phyloP scores from a whole-genome alignment of 345 rosid genomes.

The Streptanthus diversifolius region DNA sequence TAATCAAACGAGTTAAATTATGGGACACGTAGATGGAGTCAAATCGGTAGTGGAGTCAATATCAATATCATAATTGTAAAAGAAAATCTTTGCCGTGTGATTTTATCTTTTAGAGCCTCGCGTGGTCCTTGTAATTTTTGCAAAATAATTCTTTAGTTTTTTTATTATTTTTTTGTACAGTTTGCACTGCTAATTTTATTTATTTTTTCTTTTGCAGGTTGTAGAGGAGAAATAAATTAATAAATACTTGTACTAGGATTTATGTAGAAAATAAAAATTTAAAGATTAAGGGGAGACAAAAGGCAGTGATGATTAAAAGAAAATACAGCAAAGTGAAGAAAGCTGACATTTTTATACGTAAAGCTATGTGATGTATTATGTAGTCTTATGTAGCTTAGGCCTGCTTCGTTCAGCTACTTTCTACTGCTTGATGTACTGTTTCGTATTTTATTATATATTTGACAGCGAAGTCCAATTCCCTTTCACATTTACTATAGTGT shows the following conservation, averaged over 20 bases:
- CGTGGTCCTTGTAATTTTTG: conserved; percentile 15
- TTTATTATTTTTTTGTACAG: not conserved
- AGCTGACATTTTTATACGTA: conserved; percentile 32
- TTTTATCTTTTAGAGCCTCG: conserved; percentile 16
- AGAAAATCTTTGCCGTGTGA: conserved; percentile 41
- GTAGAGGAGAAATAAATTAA: not conserved
- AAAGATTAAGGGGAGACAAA: conserved; percentile 23
- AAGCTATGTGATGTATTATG: conserved; percentile 23
- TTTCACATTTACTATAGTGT: conserved; percentile 21
- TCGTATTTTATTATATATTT: not conserved
- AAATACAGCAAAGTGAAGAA: conserved; percentile 20
- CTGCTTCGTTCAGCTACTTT: conserved; percentile 25
- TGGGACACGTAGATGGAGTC: conserved; percentile 20
- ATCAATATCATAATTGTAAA: conserved; percentile 33
- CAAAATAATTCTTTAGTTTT: not conserved
- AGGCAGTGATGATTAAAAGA: conserved; percentile 28
- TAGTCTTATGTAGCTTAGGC: conserved; percentile 28
- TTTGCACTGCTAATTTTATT: conserved; percentile 4
- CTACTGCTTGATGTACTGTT: conserved; percentile 21
- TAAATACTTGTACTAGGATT: conserved; percentile 31
- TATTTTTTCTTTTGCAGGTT: not conserved
- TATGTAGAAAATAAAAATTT: not conserved
- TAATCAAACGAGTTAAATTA: not conserved
- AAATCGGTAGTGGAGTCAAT: conserved; percentile 32
- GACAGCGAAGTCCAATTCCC: conserved; percentile 18